Conservation (phyloP, 257 asterid species). For the Gentiana straminea region DNA sequence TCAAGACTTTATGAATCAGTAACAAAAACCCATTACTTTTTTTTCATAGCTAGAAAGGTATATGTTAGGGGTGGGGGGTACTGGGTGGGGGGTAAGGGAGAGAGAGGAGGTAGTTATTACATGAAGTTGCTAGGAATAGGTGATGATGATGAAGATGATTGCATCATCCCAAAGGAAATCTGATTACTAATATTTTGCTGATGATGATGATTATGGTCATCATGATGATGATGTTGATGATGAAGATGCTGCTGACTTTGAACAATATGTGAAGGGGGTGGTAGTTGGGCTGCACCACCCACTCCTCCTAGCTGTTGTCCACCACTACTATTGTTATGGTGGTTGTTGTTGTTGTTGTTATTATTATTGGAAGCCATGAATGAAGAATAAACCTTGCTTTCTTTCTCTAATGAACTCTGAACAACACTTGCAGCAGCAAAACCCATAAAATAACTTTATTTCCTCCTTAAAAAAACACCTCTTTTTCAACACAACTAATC, state of each 20-base stretch:
- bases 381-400: slow-evolving; percentile 1
- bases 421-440: slow-evolving; percentile 5
- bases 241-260: not conserved
- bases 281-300: not conserved
- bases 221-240: slow-evolving; percentile 7
- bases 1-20: no score
- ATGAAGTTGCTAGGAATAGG: slow-evolving; percentile 32
- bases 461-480: no score
- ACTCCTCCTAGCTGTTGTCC: not conserved
- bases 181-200: slow-evolving; percentile 14
- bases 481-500: not conserved
- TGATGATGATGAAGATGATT: slow-evolving; percentile 39
- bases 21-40: no score
- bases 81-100: not conserved
- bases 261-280: not conserved
- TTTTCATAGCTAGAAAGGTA: not conserved
- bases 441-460: slow-evolving; percentile 9
- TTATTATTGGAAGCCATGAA: slow-evolving; percentile 11
- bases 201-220: slow-evolving; percentile 5
- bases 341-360: slow-evolving; percentile 1
- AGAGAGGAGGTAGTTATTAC: slow-evolving; percentile 14
- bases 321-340: not conserved
- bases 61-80: not conserved
- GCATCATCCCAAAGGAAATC: slow-evolving; percentile 59
- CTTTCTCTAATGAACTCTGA: slow-evolving; percentile 4